phyloP scores from a whole-genome alignment of 2,329 filamentous ascomycete species.

The Aurifilum marmelostoma region DNA sequence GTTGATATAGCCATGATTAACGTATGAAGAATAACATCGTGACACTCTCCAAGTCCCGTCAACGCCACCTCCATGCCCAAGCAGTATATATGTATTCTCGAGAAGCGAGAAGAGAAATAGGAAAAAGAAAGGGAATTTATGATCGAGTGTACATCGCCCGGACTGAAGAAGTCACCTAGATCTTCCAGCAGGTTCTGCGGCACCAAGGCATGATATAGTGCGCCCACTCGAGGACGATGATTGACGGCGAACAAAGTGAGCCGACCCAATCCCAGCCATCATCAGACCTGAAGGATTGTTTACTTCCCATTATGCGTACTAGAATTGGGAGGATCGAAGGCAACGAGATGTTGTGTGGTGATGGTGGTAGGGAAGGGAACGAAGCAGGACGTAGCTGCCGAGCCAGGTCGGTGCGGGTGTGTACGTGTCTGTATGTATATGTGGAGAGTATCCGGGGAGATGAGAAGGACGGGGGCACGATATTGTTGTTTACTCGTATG shows the following conservation, averaged over 20 bases:
- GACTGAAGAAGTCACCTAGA: background rate
- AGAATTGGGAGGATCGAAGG: background rate
- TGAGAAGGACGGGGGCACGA: background rate
- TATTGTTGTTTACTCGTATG: background rate
- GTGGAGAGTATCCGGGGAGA: background rate
- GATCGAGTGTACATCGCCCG: background rate
- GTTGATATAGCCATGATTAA: background rate
- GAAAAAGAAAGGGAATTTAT: background rate
- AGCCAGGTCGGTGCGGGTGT: background rate
- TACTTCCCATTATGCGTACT: background rate
- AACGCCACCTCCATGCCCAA: slow-evolving; percentile 19
- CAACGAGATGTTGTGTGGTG: background rate
- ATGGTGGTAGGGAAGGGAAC: background rate
- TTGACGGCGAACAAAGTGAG: background rate
- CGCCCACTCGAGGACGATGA: background rate
- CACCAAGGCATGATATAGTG: background rate
- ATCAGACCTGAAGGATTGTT: background rate
- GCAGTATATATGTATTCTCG: background rate
- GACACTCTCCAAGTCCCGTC: slow-evolving; percentile 11
- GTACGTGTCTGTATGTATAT: background rate
- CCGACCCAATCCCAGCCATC: background rate
- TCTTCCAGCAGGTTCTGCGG: background rate
- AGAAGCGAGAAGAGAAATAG: background rate
- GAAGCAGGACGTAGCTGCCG: slow-evolving; percentile 11
- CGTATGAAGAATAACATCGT: background rate